Base-by-base conservation (phyloP, 129 eudicot genomes). In the Lactuca sativa region DNA sequence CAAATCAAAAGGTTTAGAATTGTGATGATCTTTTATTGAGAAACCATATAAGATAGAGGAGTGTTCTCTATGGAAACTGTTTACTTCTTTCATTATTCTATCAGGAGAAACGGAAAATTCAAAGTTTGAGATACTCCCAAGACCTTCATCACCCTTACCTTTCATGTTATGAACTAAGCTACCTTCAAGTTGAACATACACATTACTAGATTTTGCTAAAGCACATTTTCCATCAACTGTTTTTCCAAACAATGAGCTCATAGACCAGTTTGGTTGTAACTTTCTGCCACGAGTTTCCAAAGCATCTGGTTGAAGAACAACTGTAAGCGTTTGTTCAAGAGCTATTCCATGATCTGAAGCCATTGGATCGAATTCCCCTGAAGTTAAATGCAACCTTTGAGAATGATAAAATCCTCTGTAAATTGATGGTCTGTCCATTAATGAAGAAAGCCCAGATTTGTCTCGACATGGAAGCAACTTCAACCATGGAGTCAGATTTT, bases 401-500 rank as follows among this genome's bases (percentile, higher is more conserved):
- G 98, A 93, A 82, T 93, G 98, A 72, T 86, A 93, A 77, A 76
- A 93, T 44, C 98, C 98, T 72, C 82, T 86, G 79, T 93, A 90
- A 44, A 93, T 93, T 11, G 98, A 93, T 38, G 98, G 92, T 53
- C 98, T 74, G 77, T 93, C 84, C 98, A 93, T 89, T 62, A 93
- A 80, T 57, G 81, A 81, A 59, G 97, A 76, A 71, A 93, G 79
- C 58, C 98, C 98, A 47, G 92, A 85, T 84, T 93, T 93, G 78
- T 93, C 98, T 59, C 98, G 79, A 72, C 98, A 93, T 56, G 98
- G 98, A 54, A 93, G 93, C 73, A 93, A 73, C 80, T 93, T 93
- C 70, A 93, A 81, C 98, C 98, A 93, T 4, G 98, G 98, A 56
- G 98, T 93, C 59, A 93, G 88, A 72, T 93, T 93, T 77, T 93